phyloP scores from a whole-genome alignment of 306 rosid genomes.

The Mimosa pudica region DNA sequence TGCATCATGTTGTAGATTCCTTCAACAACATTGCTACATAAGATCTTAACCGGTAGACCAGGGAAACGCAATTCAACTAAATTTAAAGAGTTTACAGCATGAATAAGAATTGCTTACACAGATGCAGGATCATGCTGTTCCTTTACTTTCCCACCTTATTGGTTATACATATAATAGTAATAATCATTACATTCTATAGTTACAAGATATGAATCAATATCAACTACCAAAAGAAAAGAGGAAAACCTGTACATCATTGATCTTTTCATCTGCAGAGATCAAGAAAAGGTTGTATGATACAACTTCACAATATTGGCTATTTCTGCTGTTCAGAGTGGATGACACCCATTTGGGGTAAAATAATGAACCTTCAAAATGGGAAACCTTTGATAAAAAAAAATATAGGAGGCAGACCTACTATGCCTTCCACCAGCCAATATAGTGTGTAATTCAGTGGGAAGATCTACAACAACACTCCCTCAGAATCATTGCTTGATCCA shows the following conservation, averaged over 20 bases:
- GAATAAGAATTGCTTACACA: slow-evolving; percentile 17
- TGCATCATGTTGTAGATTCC: neutral
- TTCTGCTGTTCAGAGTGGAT: slow-evolving; percentile 23
- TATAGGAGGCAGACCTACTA: slow-evolving; percentile 28
- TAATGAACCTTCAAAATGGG: slow-evolving; percentile 32
- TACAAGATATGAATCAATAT: slow-evolving; percentile 47
- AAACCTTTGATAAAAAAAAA: slow-evolving; percentile 21
- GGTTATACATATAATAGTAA: slow-evolving; percentile 23
- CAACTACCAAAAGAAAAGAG: slow-evolving; percentile 30
- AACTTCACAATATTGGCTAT: slow-evolving; percentile 26
- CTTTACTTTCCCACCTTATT: slow-evolving; percentile 30
- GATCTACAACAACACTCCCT: slow-evolving; percentile 30
- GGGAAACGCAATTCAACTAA: slow-evolving; percentile 10
- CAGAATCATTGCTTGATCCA: slow-evolving; percentile 60
- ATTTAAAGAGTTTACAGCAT: neutral
- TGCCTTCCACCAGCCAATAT: slow-evolving; percentile 28
- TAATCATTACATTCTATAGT: slow-evolving; percentile 39
- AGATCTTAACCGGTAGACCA: neutral
- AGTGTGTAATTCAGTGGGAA: slow-evolving; percentile 12
- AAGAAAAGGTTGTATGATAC: slow-evolving; percentile 9
- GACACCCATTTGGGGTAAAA: slow-evolving; percentile 29
- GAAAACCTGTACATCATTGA: slow-evolving; percentile 40
- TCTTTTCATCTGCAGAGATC: slow-evolving; percentile 28
- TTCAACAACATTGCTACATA: neutral
- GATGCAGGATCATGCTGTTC: neutral